Evolutionary conservation across 2,329 filamentous ascomycete species (phyloP).

Genomic region (Catunica adiposa): DNA sequence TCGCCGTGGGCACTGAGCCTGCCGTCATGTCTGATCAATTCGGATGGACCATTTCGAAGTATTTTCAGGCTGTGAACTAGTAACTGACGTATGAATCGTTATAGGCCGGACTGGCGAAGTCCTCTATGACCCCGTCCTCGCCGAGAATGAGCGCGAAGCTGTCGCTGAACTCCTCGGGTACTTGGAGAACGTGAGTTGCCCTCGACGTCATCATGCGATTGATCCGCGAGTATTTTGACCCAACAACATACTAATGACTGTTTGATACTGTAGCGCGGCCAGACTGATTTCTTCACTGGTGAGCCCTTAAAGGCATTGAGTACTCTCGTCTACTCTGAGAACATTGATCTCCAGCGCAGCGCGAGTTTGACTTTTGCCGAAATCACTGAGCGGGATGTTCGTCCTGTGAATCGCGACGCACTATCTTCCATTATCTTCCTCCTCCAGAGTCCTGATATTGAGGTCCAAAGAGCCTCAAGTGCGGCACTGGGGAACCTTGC

Average conservation of each 20-base stretch:
- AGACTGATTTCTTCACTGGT: slow-evolving; percentile 96
- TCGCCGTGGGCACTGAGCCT: not conserved
- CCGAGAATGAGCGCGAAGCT: slow-evolving; percentile 90
- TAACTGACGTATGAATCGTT: not conserved
- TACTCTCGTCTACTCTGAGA: slow-evolving; percentile 95
- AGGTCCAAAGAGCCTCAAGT: slow-evolving; percentile 91
- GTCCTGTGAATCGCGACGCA: slow-evolving; percentile 86
- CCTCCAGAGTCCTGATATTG: slow-evolving; percentile 85
- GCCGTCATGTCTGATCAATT: not conserved
- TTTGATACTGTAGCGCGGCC: slow-evolving; percentile 49
- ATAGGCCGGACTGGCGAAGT: slow-evolving; percentile 62
- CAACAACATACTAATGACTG: slow-evolving; percentile 19
- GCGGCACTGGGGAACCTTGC: slow-evolving; percentile 90
- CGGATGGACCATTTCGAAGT: not conserved
- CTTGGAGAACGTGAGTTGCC: slow-evolving; percentile 68
- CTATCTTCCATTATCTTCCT: slow-evolving; percentile 92
- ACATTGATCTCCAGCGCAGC: slow-evolving; percentile 92
- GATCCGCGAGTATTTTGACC: not conserved
- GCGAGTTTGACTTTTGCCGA: slow-evolving; percentile 97
- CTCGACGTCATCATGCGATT: not conserved
- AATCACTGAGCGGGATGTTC: slow-evolving; percentile 96
- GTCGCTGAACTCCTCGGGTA: slow-evolving; percentile 91
- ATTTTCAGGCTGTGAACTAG: not conserved
- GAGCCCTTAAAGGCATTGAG: slow-evolving; percentile 86
- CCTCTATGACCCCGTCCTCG: slow-evolving; percentile 72